These are phyloP conservation scores for Cladosporium sp. DNA, from an alignment of 2,329 filamentous ascomycete species.

Conservation along the genomic window DNA sequence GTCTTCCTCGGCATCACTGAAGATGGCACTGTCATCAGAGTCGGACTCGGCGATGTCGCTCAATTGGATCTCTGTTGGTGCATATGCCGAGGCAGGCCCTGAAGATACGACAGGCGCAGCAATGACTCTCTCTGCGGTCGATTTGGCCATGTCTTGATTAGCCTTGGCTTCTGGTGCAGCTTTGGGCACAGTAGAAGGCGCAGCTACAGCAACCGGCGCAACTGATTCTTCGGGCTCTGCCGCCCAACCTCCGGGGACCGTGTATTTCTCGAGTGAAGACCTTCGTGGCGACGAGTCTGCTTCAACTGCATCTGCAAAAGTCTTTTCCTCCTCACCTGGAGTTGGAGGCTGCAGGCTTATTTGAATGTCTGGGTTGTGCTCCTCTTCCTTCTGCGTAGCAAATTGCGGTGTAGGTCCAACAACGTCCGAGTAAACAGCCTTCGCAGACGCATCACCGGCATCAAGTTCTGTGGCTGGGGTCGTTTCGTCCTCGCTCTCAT, in stretches of 20 bases:
- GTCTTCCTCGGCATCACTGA: conserved; percentile 75
- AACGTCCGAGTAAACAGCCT: neutral
- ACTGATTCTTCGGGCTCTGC: conserved; percentile 14
- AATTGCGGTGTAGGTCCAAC: neutral
- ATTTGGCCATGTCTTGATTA: neutral
- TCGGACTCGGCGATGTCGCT: conserved; percentile 23
- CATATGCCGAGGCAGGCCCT: neutral
- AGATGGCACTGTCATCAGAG: conserved; percentile 55
- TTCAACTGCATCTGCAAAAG: conserved; percentile 13
- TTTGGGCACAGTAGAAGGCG: neutral
- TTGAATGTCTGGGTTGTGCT: conserved; percentile 24
- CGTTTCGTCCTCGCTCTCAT: conserved; percentile 37
- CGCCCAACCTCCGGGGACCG: conserved; percentile 26
- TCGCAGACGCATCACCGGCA: neutral
- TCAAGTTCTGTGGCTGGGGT: conserved; percentile 11
- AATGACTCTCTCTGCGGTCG: neutral
- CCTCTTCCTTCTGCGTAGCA: conserved; percentile 6
- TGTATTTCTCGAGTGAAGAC: conserved; percentile 21
- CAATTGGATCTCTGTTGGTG: neutral
- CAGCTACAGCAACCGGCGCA: conserved; percentile 10
- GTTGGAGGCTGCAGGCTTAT: conserved; percentile 32
- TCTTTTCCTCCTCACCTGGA: conserved; percentile 28
- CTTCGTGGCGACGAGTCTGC: conserved; percentile 12
- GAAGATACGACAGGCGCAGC: neutral
- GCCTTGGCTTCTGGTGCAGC: neutral